These are phyloP conservation scores for Daucus carota DNA, from an alignment of 129 eudicot species.

Conservation along the genomic window DH1_v3.0 NC_030385.2:41614501-41615000, in stretches of 20 bases:
- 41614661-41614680: neutral
- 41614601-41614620: neutral
- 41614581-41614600: neutral
- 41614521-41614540: neutral
- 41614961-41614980: constrained; percentile 10
- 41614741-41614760: neutral
- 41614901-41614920: neutral
- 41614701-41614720: neutral
- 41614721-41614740: neutral
- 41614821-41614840: too few species aligned
- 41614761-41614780: neutral
- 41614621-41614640: neutral
- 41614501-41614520: neutral
- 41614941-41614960: constrained; percentile 9
- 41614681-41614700: neutral
- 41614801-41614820: too few species aligned
- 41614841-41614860: too few species aligned
- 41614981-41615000: constrained; percentile 10
- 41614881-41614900: neutral
- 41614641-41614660: neutral
- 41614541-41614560: neutral
- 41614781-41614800: too few species aligned
- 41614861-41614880: neutral
- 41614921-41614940: neutral
- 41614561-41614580: neutral